Base-by-base conservation (phyloP, 257 asterid species). In the Solanum ossicruentum region DNA sequence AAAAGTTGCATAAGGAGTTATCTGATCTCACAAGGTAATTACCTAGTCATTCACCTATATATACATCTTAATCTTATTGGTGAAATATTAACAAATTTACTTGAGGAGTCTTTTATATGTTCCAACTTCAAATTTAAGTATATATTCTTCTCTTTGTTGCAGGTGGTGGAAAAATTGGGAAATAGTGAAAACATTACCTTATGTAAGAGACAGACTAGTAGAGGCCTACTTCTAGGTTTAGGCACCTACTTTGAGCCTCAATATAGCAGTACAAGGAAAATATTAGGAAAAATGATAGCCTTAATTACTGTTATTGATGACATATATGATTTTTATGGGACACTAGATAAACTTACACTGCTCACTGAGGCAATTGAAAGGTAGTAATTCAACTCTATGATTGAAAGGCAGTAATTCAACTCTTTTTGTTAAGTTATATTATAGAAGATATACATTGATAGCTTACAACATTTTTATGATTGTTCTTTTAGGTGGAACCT, bases 221-320 rank as follows among this genome's bases (percentile, higher is more conserved):
- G 36, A 32, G 36, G 36, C 36, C 36, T 32, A 32, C 36, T 32
- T 32, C 83, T 88, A 88, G 36, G n/a, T n/a, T 39, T 86, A 26
- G 88, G 85, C 9, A 83, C 84, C 10, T 89, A 85, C 23, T 88
- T 81, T 84, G 93, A 90, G 82, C 91, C 93, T n/a, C 54, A 55
- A 11, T 80, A 80, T 55, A 10, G 12, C 13, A 10, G 32, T 28
- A 47, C 69, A 1, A 80, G 83, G 16, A 54, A 80, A 5, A 26
- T 80, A 15, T n/a, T 80, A 16, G 16, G 32, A 20, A 28, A 55
- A 55, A 10, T 55, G 32, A 28, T 28, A 28, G 32, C 32, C 32
- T 3, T 10, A 32, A 12, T 52, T 16, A 12, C 8, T 80, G 12
- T 32, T 32, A 32, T 32, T 32, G 3, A 32, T 32, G 36, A 32